Conservation (phyloP, 805 yeast genomes). For the Helenozyma baotianmanensis region DNA sequence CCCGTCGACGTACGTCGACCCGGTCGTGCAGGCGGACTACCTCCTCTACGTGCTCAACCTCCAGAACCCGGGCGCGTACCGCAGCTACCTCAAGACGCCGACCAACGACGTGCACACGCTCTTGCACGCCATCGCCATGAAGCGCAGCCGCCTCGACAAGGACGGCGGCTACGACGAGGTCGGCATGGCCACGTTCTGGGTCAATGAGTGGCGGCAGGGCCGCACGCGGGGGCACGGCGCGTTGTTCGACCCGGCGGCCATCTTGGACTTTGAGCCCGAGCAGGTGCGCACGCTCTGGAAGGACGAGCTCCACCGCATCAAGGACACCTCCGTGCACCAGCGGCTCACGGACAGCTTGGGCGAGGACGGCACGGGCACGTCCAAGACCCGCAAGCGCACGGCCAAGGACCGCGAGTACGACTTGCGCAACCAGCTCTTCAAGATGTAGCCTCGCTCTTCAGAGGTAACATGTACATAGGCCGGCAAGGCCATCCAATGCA, state of each 20-base stretch:
- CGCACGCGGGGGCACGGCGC: slow-evolving; percentile 29
- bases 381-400: slow-evolving; percentile 35
- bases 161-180: slow-evolving; percentile 44
- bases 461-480: not conserved
- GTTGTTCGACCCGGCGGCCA: slow-evolving; percentile 33
- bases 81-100: slow-evolving; percentile 50
- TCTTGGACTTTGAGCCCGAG: slow-evolving; percentile 24
- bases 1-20: slow-evolving; percentile 66
- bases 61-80: slow-evolving; percentile 45
- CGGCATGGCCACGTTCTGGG: slow-evolving; percentile 62
- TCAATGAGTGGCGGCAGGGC: slow-evolving; percentile 59
- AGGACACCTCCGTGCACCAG: slow-evolving; percentile 22
- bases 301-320: slow-evolving; percentile 27
- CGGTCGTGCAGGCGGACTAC: slow-evolving; percentile 82
- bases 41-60: slow-evolving; percentile 68
- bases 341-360: slow-evolving; percentile 34
- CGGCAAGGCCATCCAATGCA: not conserved
- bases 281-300: slow-evolving; percentile 21
- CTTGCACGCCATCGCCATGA: slow-evolving; percentile 44
- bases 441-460: slow-evolving; percentile 21
- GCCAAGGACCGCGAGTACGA: slow-evolving; percentile 43
- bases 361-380: slow-evolving; percentile 32
- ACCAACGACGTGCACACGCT: slow-evolving; percentile 68
- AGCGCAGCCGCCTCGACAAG: slow-evolving; percentile 28
- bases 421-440: slow-evolving; percentile 34